Percentiles rank a stretch among this genome's conserved stretches.
phyloP scores from a whole-genome alignment of 2,329 filamentous ascomycete genomes.

The Aureobasidium namibiae region DNA sequence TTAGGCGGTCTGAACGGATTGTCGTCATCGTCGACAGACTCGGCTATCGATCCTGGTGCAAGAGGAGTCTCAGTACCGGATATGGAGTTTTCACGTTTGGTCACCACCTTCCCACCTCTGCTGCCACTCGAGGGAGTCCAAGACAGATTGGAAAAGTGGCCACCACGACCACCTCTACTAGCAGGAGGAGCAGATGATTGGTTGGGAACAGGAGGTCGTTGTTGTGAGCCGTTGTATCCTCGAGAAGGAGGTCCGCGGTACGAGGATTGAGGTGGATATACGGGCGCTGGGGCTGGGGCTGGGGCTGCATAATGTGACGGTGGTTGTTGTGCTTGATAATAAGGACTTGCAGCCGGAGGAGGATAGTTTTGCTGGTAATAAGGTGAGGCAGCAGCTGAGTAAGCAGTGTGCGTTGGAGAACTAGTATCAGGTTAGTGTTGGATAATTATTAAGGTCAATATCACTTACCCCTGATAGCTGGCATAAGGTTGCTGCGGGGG shows the following conservation, averaged over 20 bases:
- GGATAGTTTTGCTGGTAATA: slow-evolving; percentile 41
- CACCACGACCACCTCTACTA: slow-evolving; percentile 46
- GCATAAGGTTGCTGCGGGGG: slow-evolving; percentile 38
- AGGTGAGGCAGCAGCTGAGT: slow-evolving; percentile 48
- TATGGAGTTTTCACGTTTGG: not conserved
- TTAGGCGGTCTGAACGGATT: slow-evolving; percentile 57
- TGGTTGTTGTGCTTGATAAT: slow-evolving; percentile 15
- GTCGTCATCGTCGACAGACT: slow-evolving; percentile 44
- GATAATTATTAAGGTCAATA: not conserved
- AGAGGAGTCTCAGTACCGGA: slow-evolving; percentile 8
- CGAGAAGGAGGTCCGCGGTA: slow-evolving; percentile 34
- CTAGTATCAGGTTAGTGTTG: slow-evolving; percentile 26
- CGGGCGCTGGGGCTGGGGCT: not conserved
- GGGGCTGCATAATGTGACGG: slow-evolving; percentile 33
- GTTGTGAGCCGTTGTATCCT: slow-evolving; percentile 32
- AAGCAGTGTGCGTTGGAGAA: slow-evolving; percentile 42
- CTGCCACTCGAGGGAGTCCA: slow-evolving; percentile 55
- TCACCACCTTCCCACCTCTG: slow-evolving; percentile 41
- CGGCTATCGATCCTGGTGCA: slow-evolving; percentile 19
- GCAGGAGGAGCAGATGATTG: slow-evolving; percentile 29
- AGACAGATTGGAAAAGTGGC: slow-evolving; percentile 59
- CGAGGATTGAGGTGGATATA: slow-evolving; percentile 21
- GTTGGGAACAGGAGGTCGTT: slow-evolving; percentile 39
- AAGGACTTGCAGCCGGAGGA: slow-evolving; percentile 13
- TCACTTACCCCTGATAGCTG: slow-evolving; percentile 46